Base-by-base conservation (phyloP, 345 rosid genomes). In the Camelina hispida region DNA sequence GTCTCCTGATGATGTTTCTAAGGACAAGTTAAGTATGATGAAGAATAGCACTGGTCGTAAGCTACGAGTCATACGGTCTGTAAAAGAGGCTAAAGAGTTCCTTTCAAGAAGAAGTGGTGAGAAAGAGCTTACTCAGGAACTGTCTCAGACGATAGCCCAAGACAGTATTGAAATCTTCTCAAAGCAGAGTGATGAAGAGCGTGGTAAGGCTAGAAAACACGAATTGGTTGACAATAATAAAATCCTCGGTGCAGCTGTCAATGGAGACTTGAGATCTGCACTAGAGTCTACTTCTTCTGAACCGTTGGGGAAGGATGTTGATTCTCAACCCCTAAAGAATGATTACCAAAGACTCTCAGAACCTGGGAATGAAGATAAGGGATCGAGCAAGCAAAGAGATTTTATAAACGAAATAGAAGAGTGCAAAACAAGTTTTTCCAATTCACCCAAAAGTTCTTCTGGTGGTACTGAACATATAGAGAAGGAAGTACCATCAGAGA, bases 11-110 rank as follows among this genome's bases (percentile, higher is more conserved):
- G 64, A 40, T 75, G 64, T 44, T 75, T 66, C 68, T 68, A 73
- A 50, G 62, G 68, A 72, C 53, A 56, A 80, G 62, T 66, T 78
- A 25, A 42, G 57, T 62, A 23, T 30, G 51, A 23, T 50, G 18
- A 68, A 71, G 57, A 77, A 73, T 53, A 69, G 61, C 70, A 72
- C 75, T 58, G 23, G 53, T 72, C 78, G 76, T 30, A 89, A 79
- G 79, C 82, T 86, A n/a, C n/a, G n/a, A 63, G 71, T 91, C 60
- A 93, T 93, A 78, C 81, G 71, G 50, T 89, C 96, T n/a, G 96
- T 91, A 42, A 81, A 87, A 87, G 96, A 88, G 79, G 97, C 98
- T 53, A 89, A 83, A 79, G 89, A 87, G 72, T 88, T 85, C 74
- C 97, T 93, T 75, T 87, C 90, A 22, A 68, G 56, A 51, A 87